These are phyloP conservation scores for Calvatia gigantea DNA, from an alignment of 768 basidiomycete species.

Conservation along the genomic window DNA sequence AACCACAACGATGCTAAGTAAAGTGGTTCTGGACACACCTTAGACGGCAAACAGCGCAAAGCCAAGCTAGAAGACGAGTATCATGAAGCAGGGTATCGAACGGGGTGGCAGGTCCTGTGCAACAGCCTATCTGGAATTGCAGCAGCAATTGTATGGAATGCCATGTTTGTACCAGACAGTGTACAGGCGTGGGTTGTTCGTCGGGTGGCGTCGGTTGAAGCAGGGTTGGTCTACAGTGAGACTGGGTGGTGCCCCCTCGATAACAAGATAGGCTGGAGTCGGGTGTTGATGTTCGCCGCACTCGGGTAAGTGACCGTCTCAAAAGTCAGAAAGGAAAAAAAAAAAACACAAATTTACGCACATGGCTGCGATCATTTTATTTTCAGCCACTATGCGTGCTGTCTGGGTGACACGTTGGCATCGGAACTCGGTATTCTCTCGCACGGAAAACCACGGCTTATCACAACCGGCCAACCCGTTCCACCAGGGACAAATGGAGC, in stretches of 20 bases:
- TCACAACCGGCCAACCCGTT: constrained; percentile 72
- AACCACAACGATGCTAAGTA: neutral
- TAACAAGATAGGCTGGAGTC: constrained; percentile 49
- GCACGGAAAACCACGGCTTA: constrained; percentile 58
- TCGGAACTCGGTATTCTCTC: constrained; percentile 92
- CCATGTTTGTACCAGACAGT: constrained; percentile 44
- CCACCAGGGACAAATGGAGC: constrained; percentile 93
- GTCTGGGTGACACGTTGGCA: constrained; percentile 88
- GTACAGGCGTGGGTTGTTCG: constrained; percentile 31
- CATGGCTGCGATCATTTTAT: no score
- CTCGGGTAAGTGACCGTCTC: constrained; percentile 51
- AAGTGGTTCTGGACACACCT: neutral
- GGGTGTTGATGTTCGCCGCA: constrained; percentile 56
- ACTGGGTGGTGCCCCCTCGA: constrained; percentile 63
- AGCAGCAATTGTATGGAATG: constrained; percentile 63
- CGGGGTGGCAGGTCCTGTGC: constrained; percentile 77
- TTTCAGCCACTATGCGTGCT: constrained; percentile 80
- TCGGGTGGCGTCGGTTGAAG: constrained; percentile 22
- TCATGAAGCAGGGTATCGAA: constrained; percentile 68
- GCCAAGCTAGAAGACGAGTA: constrained; percentile 75
- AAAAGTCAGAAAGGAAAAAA: neutral
- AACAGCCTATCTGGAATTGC: constrained; percentile 68
- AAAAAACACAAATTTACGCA: neutral
- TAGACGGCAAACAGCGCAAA: constrained; percentile 76
- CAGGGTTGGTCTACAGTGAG: constrained; percentile 29